Evolutionary conservation across 441 rosid genomes (phyloP), one percentile per base, ranked within the genome.

Genomic region (Erodium texanum): DNA sequence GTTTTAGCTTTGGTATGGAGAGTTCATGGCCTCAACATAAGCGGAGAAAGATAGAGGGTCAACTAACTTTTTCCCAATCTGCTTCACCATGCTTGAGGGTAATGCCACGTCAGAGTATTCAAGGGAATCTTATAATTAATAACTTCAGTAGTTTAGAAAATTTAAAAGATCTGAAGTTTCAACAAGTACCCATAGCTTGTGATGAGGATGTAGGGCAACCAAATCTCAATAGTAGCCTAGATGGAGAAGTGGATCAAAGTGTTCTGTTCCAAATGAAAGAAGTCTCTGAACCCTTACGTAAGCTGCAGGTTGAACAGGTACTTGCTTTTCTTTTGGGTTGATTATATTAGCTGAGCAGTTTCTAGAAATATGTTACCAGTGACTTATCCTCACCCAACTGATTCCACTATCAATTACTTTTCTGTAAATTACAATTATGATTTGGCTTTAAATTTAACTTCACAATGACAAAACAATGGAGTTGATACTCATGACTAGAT

Each of bases 241-340:
- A 52, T 58, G 65, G 52, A 68, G 76, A 66, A 56, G 68, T 71
- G 72, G 77, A 77, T 71, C 69, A 41, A 70, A 70, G 66, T 70
- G 76, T 52, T 65, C 77, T 76, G 58, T 63, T 71, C 43, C 76
- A 65, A 41, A 79, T 77, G 76, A 71, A 71, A 62, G 74, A 76
- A 71, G 78, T 73, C 76, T 76, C 76, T 71, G 79, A 78, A 62
- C 74, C 82, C 56, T 71, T 81, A 54, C 78, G 75, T 52, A 74
- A 82, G 71, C 77, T 72, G 72, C 86, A 75, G 68, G 74, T 70
- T 69, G 82, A 77, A 12, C 81, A 81, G 94, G 94, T 86, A 78
- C 68, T 68, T 63, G 38, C 77, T 71, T 66, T 59, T 18, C 71
- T 41, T 66, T 65, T 64, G 22, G 32, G 38, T 58, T 14, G 22